phyloP scores from a whole-genome alignment of 2,329 filamentous ascomycete genomes.

The Neonectria ditissima region DNA sequence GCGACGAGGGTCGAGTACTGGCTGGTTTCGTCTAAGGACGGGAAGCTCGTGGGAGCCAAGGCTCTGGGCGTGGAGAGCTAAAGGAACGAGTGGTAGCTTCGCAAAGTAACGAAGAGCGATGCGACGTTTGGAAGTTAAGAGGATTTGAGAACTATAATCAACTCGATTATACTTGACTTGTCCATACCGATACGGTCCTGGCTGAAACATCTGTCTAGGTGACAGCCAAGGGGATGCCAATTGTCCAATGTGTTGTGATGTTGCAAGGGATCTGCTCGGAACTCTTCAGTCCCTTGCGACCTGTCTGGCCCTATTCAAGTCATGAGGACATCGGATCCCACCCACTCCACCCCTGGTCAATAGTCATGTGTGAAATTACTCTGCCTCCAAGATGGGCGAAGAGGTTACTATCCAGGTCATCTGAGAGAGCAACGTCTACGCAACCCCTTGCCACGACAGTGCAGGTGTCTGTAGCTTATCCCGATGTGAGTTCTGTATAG shows the following conservation, averaged over 20 bases:
- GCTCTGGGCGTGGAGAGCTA: conserved; percentile 77
- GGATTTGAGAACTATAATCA: neutral
- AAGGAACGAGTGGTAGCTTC: neutral
- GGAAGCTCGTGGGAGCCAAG: conserved; percentile 80
- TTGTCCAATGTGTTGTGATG: neutral
- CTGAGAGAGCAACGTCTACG: too few species aligned
- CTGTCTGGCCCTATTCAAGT: neutral
- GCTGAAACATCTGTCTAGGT: neutral
- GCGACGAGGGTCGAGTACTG: conserved; percentile 81
- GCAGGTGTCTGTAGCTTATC: neutral
- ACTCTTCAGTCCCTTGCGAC: neutral
- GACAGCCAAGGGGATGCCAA: neutral
- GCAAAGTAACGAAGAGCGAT: neutral
- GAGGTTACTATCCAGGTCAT: neutral
- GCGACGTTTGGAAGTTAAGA: neutral
- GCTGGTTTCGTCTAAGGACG: conserved; percentile 74
- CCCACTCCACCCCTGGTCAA: neutral
- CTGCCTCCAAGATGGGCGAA: neutral
- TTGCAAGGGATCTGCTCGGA: neutral
- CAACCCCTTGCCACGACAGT: too few species aligned
- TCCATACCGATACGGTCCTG: neutral
- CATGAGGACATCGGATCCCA: neutral
- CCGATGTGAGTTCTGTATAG: too few species aligned
- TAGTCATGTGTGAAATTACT: too few species aligned
- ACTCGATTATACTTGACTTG: neutral